Base-by-base conservation (phyloP, 306 rosid species). In the Pyrus communis region DNA sequence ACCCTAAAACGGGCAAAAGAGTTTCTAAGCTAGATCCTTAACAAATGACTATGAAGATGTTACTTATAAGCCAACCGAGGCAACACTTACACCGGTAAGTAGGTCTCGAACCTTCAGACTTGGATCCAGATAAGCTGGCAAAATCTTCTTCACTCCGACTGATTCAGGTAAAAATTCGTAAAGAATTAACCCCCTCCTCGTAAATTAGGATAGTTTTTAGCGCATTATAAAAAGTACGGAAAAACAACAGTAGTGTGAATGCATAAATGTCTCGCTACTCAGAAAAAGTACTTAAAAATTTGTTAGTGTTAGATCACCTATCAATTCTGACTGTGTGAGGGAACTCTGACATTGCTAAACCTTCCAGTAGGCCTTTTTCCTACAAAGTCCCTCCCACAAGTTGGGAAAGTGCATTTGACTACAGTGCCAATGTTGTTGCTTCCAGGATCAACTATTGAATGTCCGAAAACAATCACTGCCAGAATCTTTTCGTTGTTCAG, bases 31-130 rank as follows among this genome's bases (percentile, higher is more conserved):
- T 38, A 38, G 42, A 38, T 38, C 42, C 42, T 38, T 38, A 0
- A 38, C 42, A 38, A 38, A 38, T 38, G 42, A 70, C 18, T 38
- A 76, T 54, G 43, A 38, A 9, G 10, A 73, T 28, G 3, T 38
- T 81, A 89, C 96, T 52, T 97, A 96, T 0, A 87, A 54, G 27
- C 85, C 96, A 19, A 89, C 92, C 0, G 97, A 88, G 54, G 93
- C 93, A 74, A 91, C 89, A 78, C 92, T 81, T 17, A 93, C 96
- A 4, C 96, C 97, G 0, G 91, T 91, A 60, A 88, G 85, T 67
- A 91, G 87, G 70, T 93, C 98, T 33, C 87, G 28, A 14, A 65
- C 68, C 71, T 85, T 77, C 64, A 86, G 40, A 76, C 64, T 86
- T 27, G 89, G 91, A 73, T 91, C 91, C 45, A 88, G 85, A 84